Evolutionary conservation across 257 asterid genomes (phyloP).

Genomic region (Penstemon davidsonii): DNA sequence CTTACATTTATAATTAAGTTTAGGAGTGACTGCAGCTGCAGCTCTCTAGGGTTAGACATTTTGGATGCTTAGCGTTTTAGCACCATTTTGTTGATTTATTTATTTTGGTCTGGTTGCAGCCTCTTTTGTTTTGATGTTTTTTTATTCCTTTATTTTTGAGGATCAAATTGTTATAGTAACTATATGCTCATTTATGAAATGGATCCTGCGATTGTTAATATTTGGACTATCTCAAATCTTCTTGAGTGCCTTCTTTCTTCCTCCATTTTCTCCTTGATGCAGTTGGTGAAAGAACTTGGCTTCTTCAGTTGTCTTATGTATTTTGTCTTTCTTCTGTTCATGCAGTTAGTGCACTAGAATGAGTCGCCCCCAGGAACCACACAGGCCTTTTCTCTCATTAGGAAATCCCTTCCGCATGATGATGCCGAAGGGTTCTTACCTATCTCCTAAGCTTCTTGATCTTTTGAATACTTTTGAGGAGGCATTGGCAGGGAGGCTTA

Average conservation of each 20-base stretch:
- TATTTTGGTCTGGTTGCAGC: neutral
- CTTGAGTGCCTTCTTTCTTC: neutral
- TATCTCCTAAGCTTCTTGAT: constrained; percentile 61
- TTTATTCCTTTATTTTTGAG: too few relatives aligned
- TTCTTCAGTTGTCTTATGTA: neutral
- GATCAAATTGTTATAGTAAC: neutral
- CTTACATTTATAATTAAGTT: neutral
- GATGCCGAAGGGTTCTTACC: constrained; percentile 52
- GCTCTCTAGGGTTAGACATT: neutral
- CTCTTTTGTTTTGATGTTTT: neutral
- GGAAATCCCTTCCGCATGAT: constrained; percentile 86
- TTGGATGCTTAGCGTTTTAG: neutral
- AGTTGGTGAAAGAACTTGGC: neutral
- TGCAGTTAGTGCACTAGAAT: constrained; percentile 50
- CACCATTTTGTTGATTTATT: neutral
- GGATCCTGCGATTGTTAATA: neutral
- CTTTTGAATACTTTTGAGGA: constrained; percentile 67
- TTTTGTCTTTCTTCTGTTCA: constrained; percentile 2
- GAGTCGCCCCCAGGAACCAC: constrained; percentile 69
- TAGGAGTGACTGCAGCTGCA: neutral
- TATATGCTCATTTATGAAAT: too few relatives aligned
- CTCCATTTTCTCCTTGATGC: neutral
- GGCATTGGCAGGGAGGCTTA: constrained; percentile 57
- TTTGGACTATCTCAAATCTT: neutral
- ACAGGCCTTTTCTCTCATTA: constrained; percentile 53